Percentiles rank a stretch among this genome's conserved stretches.
Conservation (phyloP, 768 basidiomycete genomes). For the Hebeloma cylindrosporum region DNA sequence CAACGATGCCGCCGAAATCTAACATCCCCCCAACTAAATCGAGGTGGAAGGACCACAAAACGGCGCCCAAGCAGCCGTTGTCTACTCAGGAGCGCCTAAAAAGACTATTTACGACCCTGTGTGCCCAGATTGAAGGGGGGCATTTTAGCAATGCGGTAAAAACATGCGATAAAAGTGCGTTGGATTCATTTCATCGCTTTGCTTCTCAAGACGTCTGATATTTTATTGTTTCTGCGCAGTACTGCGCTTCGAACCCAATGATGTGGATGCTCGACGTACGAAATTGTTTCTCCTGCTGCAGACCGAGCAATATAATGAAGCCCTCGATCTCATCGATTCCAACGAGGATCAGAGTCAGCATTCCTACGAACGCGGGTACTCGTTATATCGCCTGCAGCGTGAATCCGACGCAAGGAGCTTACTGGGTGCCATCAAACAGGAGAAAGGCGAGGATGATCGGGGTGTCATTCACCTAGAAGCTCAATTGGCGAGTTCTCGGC, state of each 20-base stretch:
- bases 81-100: slow-evolving; percentile 41
- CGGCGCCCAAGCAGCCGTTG: slow-evolving; percentile 31
- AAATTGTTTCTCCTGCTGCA: slow-evolving; percentile 88
- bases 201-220: slow-evolving; percentile 6
- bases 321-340: slow-evolving; percentile 58
- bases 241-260: slow-evolving; percentile 61
- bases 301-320: slow-evolving; percentile 75
- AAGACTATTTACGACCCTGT: slow-evolving; percentile 73
- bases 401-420: slow-evolving; percentile 65
- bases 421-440: slow-evolving; percentile 47
- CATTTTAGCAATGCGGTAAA: slow-evolving; percentile 83
- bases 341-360: slow-evolving; percentile 27
- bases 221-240: slow-evolving; percentile 49
- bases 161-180: slow-evolving; percentile 89
- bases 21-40: slow-evolving; percentile 15
- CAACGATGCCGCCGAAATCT: slow-evolving; percentile 23
- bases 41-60: slow-evolving; percentile 24
- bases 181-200: slow-evolving; percentile 13
- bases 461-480: slow-evolving; percentile 81
- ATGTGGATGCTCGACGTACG: slow-evolving; percentile 74
- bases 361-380: slow-evolving; percentile 76
- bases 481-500: slow-evolving; percentile 64
- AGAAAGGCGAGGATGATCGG: slow-evolving; percentile 49
- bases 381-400: slow-evolving; percentile 79
- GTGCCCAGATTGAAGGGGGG: slow-evolving; percentile 88